Base-by-base conservation (phyloP, 257 asterid genomes). In the Cordia subcordata region DNA sequence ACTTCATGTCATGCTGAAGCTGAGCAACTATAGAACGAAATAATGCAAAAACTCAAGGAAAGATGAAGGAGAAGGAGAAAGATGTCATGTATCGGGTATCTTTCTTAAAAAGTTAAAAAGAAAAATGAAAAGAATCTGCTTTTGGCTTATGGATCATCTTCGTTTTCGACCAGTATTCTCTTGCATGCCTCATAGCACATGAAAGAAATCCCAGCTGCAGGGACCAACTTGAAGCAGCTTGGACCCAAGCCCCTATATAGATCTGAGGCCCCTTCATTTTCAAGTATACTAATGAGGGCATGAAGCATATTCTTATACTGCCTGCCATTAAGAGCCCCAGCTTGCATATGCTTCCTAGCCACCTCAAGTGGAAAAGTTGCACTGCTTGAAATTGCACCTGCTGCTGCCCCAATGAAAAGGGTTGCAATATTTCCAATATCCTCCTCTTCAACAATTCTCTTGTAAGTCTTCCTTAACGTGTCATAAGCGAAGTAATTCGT, bases 101-200 rank as follows among this genome's bases (percentile, higher is more conserved):
- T 27, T 27, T 27, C 3, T 1, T 1, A 27, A 27, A 27, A 27
- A 27, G 35, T 1, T 1, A 27, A 27, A 27, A 27, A 27, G 6
- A 27, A 27, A 27, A 27, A 27, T 3, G 35, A 27, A 27, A 27
- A 27, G 3, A 27, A 27, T 27, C 6, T 27, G 35, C 35, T 27
- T 6, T 27, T 27, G 35, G 35, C 49, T 16, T 58, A 58, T 0
- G 37, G 15, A 47, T 67, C 38, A 13, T 68, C 75, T 63, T 77
- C 81, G n/a, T 74, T 52, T 54, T 80, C 86, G 19, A 74, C 77
- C 55, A 77, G 59, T 66, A 80, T 77, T 49, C 27, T 74, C 73
- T 80, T 80, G 78, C 83, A 74, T 0, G 83, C 86, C 63, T 80
- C 86, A 0, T 80, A 80, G 58, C 80, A 77, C 83, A 80, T 77